These are phyloP conservation scores for Malbranchea cinnamomea DNA, from an alignment of 2,329 filamentous ascomycete genomes.

Conservation along the genomic window DNA sequence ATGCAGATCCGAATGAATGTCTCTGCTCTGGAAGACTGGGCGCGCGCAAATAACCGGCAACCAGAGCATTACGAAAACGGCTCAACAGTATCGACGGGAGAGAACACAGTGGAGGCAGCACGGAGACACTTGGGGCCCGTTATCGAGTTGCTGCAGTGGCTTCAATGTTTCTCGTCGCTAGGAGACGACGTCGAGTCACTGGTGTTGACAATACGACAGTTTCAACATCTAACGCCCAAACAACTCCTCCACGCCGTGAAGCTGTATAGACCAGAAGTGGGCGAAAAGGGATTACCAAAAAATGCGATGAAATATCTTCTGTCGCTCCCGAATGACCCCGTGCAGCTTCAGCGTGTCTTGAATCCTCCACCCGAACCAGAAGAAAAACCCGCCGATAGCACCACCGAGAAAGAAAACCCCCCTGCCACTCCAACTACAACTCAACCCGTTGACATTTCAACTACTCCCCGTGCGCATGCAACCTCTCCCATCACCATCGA, in stretches of 20 bases:
- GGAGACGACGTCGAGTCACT: slow-evolving; percentile 81
- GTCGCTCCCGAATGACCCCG: slow-evolving; percentile 61
- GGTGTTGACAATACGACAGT: slow-evolving; percentile 74
- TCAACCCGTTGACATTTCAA: slow-evolving; percentile 4
- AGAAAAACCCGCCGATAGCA: slow-evolving; percentile 11
- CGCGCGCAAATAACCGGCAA: slow-evolving; percentile 77
- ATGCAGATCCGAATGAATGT: slow-evolving; percentile 99
- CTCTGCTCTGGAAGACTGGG: slow-evolving; percentile 91
- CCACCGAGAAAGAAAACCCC: slow-evolving; percentile 6
- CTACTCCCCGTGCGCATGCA: slow-evolving; percentile 10
- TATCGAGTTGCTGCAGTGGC: slow-evolving; percentile 89
- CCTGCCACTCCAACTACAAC: neutral
- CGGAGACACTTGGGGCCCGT: slow-evolving; percentile 75
- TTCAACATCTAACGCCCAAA: slow-evolving; percentile 69
- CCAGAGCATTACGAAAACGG: slow-evolving; percentile 93
- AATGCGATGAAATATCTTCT: slow-evolving; percentile 75
- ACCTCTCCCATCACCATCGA: slow-evolving; percentile 14
- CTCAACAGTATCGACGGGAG: slow-evolving; percentile 69
- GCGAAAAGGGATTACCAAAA: slow-evolving; percentile 81
- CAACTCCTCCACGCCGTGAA: slow-evolving; percentile 86
- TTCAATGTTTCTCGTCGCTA: slow-evolving; percentile 92
- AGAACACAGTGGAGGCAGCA: slow-evolving; percentile 72
- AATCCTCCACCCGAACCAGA: slow-evolving; percentile 16
- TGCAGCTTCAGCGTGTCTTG: slow-evolving; percentile 32
- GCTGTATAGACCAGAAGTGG: slow-evolving; percentile 87